These are phyloP conservation scores for Spinacia oleracea DNA, from an alignment of 179 eudicot species.

Conservation along the genomic window DNA sequence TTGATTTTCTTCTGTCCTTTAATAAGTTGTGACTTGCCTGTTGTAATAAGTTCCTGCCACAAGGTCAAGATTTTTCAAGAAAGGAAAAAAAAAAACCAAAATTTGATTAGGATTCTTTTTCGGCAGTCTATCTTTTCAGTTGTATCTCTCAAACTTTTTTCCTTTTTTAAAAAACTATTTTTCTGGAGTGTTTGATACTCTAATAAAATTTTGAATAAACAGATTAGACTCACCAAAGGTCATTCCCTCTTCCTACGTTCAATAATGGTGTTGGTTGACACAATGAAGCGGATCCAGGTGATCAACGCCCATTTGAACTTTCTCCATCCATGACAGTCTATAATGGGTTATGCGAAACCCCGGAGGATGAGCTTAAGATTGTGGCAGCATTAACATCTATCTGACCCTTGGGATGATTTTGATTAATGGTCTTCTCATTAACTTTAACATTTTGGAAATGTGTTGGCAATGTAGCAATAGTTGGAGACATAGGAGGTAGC, in stretches of 20 bases:
- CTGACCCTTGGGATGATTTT: constrained; percentile 4
- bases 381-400: constrained; percentile 15
- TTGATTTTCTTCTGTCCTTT: no score
- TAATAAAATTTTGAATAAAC: constrained; percentile 1
- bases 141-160: neutral
- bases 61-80: constrained; percentile 12
- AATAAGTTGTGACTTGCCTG: no score
- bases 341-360: neutral
- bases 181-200: neutral
- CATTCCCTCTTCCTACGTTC: constrained; percentile 11
- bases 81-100: neutral
- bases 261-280: neutral
- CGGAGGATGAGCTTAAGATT: neutral
- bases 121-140: constrained; percentile 4
- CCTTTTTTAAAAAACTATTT: neutral
- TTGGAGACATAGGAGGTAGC: constrained; percentile 38
- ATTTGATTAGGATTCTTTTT: neutral
- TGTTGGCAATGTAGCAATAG: constrained; percentile 35
- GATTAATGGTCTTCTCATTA: constrained; percentile 37
- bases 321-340: constrained; percentile 13
- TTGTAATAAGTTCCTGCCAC: constrained; percentile 24
- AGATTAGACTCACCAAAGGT: constrained; percentile 28
- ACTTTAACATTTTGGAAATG: constrained; percentile 46
- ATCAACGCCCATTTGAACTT: constrained; percentile 32
- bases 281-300: neutral